These are phyloP conservation scores for Globisporangium mamillatum DNA, from an alignment of 352 stramenopile genomes.

Conservation along the genomic window DNA sequence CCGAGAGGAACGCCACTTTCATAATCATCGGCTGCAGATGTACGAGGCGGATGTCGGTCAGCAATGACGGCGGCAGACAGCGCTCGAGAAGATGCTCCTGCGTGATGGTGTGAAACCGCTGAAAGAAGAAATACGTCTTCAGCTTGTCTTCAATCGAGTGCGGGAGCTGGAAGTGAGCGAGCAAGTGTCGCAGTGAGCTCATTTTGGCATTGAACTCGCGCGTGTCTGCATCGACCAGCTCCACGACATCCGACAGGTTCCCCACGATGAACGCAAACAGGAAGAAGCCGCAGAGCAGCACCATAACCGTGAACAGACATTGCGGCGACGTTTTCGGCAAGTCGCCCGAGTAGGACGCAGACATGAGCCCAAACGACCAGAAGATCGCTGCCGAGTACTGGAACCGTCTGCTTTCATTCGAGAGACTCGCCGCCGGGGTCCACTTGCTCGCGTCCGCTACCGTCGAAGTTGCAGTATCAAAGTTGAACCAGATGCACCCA, in stretches of 20 bases:
- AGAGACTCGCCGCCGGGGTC: conserved; percentile 10
- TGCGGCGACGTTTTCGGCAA: conserved; percentile 38
- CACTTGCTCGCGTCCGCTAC: conserved; percentile 2
- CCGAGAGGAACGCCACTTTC: conserved; percentile 51
- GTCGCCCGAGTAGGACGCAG: conserved; percentile 40
- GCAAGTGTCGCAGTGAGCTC: conserved; percentile 48
- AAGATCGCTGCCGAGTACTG: conserved; percentile 50
- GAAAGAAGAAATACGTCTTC: conserved; percentile 71
- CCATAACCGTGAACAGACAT: conserved; percentile 43
- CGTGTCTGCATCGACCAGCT: conserved; percentile 47
- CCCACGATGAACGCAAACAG: conserved; percentile 59
- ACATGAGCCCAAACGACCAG: conserved; percentile 61
- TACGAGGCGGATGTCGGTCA: conserved; percentile 56
- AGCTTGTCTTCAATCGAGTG: conserved; percentile 43
- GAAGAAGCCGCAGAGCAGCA: conserved; percentile 39
- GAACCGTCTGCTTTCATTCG: neutral
- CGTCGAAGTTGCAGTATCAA: conserved; percentile 25
- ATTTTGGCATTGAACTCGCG: conserved; percentile 58
- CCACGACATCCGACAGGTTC: conserved; percentile 56
- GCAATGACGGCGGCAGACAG: conserved; percentile 46
- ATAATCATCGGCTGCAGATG: conserved; percentile 56
- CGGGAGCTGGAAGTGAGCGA: conserved; percentile 51
- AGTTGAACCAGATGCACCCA: conserved; percentile 65
- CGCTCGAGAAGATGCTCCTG: conserved; percentile 49
- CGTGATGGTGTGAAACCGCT: conserved; percentile 56